A percentile compares a stretch with the other conserved stretches of the same genome.
These are phyloP conservation scores for Castanospermum australe DNA, from an alignment of 306 rosid genomes.

Conservation along the genomic window DNA sequence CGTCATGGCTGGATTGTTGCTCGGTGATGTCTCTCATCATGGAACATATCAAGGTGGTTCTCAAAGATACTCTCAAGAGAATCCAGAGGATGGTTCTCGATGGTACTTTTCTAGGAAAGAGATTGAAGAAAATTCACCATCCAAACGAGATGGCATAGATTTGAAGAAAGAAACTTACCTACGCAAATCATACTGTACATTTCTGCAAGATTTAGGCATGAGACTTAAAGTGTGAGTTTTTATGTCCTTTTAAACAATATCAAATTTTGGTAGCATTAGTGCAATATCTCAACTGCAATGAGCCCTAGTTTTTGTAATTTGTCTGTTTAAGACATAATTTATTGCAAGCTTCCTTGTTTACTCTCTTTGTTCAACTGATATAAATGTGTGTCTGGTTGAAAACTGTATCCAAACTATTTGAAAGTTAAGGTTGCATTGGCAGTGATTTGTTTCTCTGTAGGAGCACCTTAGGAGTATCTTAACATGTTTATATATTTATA, in stretches of 20 bases:
- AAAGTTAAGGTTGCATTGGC: not conserved
- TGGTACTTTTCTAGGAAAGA: slow-evolving; percentile 93
- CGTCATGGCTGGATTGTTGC: slow-evolving; percentile 50
- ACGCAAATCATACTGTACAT: slow-evolving; percentile 93
- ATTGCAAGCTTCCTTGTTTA: not conserved
- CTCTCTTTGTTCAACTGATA: not conserved
- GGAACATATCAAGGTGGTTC: slow-evolving; percentile 44
- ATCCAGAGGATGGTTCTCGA: slow-evolving; percentile 47
- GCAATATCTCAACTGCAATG: slow-evolving; percentile 17
- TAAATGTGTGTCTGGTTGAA: not conserved
- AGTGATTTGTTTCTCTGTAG: not conserved
- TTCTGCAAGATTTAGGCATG: slow-evolving; percentile 94
- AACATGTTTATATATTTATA: slow-evolving; percentile 15
- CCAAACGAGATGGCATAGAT: slow-evolving; percentile 84
- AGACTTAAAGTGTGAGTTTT: slow-evolving; percentile 93
- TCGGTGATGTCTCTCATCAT: slow-evolving; percentile 43
- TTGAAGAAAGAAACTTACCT: slow-evolving; percentile 89
- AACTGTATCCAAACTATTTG: slow-evolving; percentile 5
- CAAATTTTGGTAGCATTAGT: slow-evolving; percentile 1
- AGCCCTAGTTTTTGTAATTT: not conserved
- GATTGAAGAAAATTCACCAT: slow-evolving; percentile 90
- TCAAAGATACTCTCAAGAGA: slow-evolving; percentile 42
- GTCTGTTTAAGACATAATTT: not conserved
- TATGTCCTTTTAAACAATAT: too few species aligned
- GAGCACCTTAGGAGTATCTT: slow-evolving; percentile 11